Evolutionary conservation across 2,329 filamentous ascomycete species (phyloP), one percentile per base, ranked within the genome.

Genomic region (Aspergillus flavus): DNA sequence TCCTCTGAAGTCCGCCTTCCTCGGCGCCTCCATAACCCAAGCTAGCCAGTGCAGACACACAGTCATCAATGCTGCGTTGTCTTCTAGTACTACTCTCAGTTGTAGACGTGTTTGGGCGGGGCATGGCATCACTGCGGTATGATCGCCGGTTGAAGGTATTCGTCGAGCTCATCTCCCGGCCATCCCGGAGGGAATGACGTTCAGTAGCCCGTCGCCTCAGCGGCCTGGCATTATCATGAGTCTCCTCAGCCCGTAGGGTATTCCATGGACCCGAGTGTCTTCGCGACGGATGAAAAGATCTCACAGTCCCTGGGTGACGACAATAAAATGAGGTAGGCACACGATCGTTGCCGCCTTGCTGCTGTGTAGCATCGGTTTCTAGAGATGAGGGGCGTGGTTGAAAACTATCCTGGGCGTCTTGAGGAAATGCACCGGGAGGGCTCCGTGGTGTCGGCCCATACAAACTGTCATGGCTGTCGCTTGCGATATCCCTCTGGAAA

Each of bases 21-120:
- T 74, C 65, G 26, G 68, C 69, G 19, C 66, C 69, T 26, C 76
- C 80, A 64, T 79, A 83, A 7, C 81, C 81, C 57, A 83, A 74
- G 16, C 67, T 72, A 32, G 75, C 61, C 23, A 83, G 75, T 10
- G 74, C 71, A 11, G 74, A 71, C 36, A 82, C 72, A 64, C 81
- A 83, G 23, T 69, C 62, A 39, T 77, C 73, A 60, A 80, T 74
- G 10, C 63, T 57, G 59, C 58, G 58, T 36, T 64, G 61, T 23
- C 60, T 48, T 14, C 26, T 11, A 46, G 28, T 12, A 4, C 43
- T 14, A 19, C 39, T 26, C 39, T 39, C 50, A n/a, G 48, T 34
- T 11, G n/a, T n/a, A 43, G 32, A 39, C 11, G 52, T 41, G 32
- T n/a, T 39, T 39, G 52, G 52, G 21, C 34, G 52, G 32, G 32